A percentile compares a stretch with the other conserved stretches of the same genome.
Conservation (phyloP, 306 rosid genomes). For the Malus sieversii region DNA sequence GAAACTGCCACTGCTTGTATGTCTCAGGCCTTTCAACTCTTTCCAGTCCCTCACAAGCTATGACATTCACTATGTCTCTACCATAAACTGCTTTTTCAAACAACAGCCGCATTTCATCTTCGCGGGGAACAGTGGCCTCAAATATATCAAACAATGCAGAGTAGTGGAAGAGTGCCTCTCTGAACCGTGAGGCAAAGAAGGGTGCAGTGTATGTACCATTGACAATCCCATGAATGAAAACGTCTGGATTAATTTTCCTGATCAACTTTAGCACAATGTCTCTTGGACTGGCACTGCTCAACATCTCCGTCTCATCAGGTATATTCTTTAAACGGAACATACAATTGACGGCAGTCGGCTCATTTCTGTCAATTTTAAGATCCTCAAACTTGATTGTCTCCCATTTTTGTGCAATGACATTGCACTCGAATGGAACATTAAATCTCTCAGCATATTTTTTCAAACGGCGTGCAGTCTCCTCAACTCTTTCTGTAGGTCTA, state of each 20-base stretch:
- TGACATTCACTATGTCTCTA: constrained; percentile 16
- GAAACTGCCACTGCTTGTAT: constrained; percentile 25
- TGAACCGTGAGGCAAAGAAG: constrained; percentile 15
- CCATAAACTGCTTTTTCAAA: constrained; percentile 21
- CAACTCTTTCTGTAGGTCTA: constrained; percentile 23
- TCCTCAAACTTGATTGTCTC: constrained; percentile 18
- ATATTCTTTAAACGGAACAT: constrained; percentile 13
- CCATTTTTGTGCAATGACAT: constrained; percentile 34
- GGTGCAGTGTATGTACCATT: constrained; percentile 27
- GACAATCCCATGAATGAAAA: constrained; percentile 25
- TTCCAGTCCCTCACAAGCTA: constrained; percentile 30
- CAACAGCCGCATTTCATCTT: constrained; percentile 11
- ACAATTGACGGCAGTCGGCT: constrained; percentile 19
- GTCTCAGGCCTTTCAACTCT: constrained; percentile 37
- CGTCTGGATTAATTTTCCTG: constrained; percentile 13
- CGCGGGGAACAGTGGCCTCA: constrained; percentile 8
- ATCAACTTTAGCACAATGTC: constrained; percentile 23
- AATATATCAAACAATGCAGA: constrained; percentile 18
- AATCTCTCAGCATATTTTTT: constrained; percentile 31
- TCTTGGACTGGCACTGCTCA: constrained; percentile 20
- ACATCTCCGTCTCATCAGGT: constrained; percentile 15
- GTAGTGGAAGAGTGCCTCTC: constrained; percentile 22
- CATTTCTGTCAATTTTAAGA: constrained; percentile 15
- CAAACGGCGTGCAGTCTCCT: constrained; percentile 29
- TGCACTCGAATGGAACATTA: constrained; percentile 31